A percentile compares a stretch with the other conserved stretches of the same genome.
phyloP scores from a whole-genome alignment of 1,139 yeast genomes.

The Lodderomyces metapsilosis region DNA sequence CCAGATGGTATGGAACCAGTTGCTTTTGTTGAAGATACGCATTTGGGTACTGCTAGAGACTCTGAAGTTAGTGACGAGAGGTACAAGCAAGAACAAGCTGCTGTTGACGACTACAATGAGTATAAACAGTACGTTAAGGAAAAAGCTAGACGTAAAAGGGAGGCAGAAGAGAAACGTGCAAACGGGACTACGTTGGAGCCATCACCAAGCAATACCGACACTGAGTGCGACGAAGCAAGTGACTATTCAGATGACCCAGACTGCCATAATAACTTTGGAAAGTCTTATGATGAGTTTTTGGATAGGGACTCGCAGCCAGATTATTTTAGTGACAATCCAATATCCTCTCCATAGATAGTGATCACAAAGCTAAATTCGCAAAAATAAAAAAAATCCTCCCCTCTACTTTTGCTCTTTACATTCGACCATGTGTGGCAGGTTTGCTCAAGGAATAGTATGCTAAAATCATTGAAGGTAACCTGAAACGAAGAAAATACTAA shows the following conservation, averaged over 20 bases:
- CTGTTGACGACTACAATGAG: slow-evolving; percentile 26
- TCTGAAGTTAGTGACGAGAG: slow-evolving; percentile 21
- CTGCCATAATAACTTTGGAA: slow-evolving; percentile 32
- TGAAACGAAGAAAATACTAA: neutral
- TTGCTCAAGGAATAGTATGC: slow-evolving; percentile 43
- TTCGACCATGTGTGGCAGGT: slow-evolving; percentile 43
- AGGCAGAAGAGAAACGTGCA: neutral
- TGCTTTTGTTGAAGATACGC: slow-evolving; percentile 38
- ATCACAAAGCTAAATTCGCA: neutral
- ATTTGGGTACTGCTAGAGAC: slow-evolving; percentile 33
- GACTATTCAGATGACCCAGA: slow-evolving; percentile 36
- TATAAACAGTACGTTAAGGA: slow-evolving; percentile 22
- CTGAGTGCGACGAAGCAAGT: slow-evolving; percentile 29
- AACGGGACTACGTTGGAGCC: neutral
- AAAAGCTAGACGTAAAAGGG: neutral
- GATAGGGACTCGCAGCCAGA: slow-evolving; percentile 25
- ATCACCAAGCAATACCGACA: slow-evolving; percentile 7
- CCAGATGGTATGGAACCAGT: slow-evolving; percentile 48
- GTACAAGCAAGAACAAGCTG: slow-evolving; percentile 22
- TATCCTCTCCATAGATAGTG: neutral
- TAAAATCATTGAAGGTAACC: neutral
- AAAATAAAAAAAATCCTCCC: too few relatives aligned
- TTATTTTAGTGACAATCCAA: slow-evolving; percentile 15
- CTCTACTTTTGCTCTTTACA: too few relatives aligned
- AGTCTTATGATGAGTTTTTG: slow-evolving; percentile 36